Conservation (phyloP, 2,329 filamentous ascomycete genomes). For the Cucurbitaria berberidis region DNA sequence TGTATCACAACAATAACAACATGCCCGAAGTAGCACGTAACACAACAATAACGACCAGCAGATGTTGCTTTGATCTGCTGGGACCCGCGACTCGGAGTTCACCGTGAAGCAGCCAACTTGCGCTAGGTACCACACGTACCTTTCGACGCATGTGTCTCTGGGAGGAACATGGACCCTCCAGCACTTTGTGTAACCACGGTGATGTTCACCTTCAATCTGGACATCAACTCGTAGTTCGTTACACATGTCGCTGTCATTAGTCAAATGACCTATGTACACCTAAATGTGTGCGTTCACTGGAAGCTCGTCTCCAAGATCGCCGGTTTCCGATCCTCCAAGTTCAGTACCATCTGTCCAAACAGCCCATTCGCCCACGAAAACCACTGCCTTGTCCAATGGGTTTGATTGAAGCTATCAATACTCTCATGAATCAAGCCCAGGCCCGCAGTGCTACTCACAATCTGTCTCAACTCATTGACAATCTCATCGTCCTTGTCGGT, state of each 20-base stretch:
- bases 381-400: conserved; percentile 58
- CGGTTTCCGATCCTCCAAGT: conserved; percentile 54
- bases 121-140: no score
- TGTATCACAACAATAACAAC: conserved; percentile 1
- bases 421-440: conserved; percentile 60
- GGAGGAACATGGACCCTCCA: no score
- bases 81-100: conserved; percentile 3
- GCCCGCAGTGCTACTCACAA: conserved; percentile 56
- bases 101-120: background rate
- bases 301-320: conserved; percentile 52
- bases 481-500: conserved; percentile 57
- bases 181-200: background rate
- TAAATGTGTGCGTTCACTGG: conserved; percentile 32
- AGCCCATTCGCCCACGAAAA: conserved; percentile 61
- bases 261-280: background rate
- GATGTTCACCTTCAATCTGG: background rate
- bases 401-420: conserved; percentile 56
- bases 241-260: background rate
- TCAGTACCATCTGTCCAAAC: conserved; percentile 58
- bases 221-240: background rate
- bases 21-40: background rate
- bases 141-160: background rate
- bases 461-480: conserved; percentile 50
- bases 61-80: background rate
- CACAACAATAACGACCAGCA: no score